A percentile compares a stretch with the other conserved stretches of the same genome.
These are phyloP conservation scores for Cadophora malorum DNA, from an alignment of 2,329 filamentous ascomycete genomes.

Conservation along the genomic window DNA sequence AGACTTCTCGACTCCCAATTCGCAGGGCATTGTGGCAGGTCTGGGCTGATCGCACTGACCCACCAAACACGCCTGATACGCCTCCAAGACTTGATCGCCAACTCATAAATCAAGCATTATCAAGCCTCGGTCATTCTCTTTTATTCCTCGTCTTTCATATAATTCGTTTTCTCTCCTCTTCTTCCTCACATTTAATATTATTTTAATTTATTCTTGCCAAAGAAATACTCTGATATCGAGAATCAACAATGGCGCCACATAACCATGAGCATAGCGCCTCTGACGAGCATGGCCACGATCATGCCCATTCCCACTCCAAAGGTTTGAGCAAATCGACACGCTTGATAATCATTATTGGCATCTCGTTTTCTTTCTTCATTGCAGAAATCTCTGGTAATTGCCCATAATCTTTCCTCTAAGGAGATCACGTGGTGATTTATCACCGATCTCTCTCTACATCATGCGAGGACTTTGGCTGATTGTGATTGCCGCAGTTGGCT, in stretches of 20 bases:
- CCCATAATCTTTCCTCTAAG: neutral
- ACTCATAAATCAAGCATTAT: slow-evolving; percentile 6
- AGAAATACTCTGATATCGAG: neutral
- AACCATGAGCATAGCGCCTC: neutral
- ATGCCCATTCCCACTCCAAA: neutral
- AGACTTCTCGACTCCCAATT: neutral
- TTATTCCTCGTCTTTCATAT: neutral
- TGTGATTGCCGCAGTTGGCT: slow-evolving; percentile 57
- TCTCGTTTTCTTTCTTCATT: slow-evolving; percentile 54
- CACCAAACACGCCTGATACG: slow-evolving; percentile 3
- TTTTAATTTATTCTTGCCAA: neutral
- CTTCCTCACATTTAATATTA: neutral
- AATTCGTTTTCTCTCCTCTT: neutral
- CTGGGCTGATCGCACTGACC: neutral
- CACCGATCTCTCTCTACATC: neutral
- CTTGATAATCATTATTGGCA: slow-evolving; percentile 50
- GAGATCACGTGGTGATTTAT: neutral
- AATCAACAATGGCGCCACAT: slow-evolving; percentile 9
- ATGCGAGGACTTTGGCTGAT: slow-evolving; percentile 10
- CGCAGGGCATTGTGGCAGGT: neutral
- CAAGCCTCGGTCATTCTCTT: neutral
- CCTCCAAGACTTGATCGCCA: slow-evolving; percentile 1
- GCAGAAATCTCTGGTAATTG: slow-evolving; percentile 52
- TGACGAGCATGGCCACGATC: neutral
- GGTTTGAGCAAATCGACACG: slow-evolving; percentile 32